phyloP scores from a whole-genome alignment of 2,329 filamentous ascomycete species.

The Ceratocystis cubensis region DNA sequence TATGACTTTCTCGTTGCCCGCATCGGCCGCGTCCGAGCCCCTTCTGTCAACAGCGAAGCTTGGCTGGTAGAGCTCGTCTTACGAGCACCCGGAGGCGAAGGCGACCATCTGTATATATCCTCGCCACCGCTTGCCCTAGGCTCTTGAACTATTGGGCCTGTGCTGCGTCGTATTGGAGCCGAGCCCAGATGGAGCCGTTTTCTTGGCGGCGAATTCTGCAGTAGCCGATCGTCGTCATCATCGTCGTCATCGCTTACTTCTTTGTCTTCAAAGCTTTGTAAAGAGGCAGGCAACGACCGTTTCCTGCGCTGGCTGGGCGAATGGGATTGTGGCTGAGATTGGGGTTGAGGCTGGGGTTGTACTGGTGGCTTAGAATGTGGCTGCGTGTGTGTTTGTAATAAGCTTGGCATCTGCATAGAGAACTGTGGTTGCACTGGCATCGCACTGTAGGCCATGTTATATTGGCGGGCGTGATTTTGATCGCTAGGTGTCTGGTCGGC shows the following conservation, averaged over 20 bases:
- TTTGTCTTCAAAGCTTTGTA: neutral
- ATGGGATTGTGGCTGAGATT: neutral
- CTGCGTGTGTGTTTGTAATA: slow-evolving; percentile 19
- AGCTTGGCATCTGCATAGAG: slow-evolving; percentile 7
- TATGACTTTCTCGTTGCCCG: neutral
- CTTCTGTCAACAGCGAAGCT: neutral
- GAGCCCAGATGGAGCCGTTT: neutral
- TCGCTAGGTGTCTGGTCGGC: neutral
- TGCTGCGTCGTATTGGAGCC: neutral
- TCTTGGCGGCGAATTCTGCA: neutral
- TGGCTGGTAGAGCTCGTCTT: neutral
- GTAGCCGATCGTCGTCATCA: slow-evolving; percentile 6
- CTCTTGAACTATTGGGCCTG: neutral
- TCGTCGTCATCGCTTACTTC: slow-evolving; percentile 10
- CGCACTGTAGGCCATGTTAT: neutral
- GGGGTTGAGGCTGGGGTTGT: slow-evolving; percentile 9
- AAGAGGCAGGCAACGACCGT: neutral
- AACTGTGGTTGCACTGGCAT: neutral
- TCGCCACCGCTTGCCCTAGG: neutral
- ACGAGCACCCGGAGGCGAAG: neutral
- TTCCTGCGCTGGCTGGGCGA: neutral
- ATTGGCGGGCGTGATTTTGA: neutral
- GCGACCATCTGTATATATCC: slow-evolving; percentile 13
- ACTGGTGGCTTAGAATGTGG: neutral
- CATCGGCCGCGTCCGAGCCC: neutral